Evolutionary conservation across 2,329 filamentous ascomycete genomes (phyloP), one percentile per base, ranked within the genome.

Genomic region (Septoria linicola): DNA sequence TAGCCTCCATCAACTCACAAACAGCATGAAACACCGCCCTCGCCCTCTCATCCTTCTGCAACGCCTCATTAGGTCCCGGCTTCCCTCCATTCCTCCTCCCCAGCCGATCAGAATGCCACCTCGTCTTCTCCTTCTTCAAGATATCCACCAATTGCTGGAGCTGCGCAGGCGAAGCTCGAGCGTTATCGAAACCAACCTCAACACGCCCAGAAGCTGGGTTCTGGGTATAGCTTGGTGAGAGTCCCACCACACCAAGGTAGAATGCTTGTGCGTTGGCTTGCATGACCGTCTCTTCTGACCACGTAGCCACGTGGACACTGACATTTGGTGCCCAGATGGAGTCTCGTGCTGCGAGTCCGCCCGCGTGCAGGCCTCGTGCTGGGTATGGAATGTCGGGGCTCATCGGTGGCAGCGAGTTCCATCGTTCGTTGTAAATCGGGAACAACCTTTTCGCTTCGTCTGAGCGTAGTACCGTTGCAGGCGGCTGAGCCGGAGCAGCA

Each of bases 1-100:
- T 59, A 40, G 40, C 44, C 50, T 65, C 61, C 57, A 65, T 62
- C 44, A 67, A 56, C 46, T 59, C 64, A 54, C 65, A 68, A 41
- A 65, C 63, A 21, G 62, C 63, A 59, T 67, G 65, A 46, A 67
- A 67, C 14, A 67, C 63, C 25, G 64, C 63, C 25, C 65, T 51
- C 13, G 63, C 64, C 40, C 58, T 57, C 40, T 58, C 60, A 51
- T 66, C 63, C 27, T 53, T 55, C 56, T 66, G 64, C 52, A 67
- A 53, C 1, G 34, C 55, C 40, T 61, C 57, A 53, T 67, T 67
- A 21, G 47, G 32, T 13, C 32, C 51, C 39, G 31, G 21, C 21
- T 58, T 31, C 16, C 44, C 27, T 14, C 57, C 59, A 40, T 65
- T 66, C 42, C 64, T 55, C 39, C 63, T 57, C 2, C 64, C 65